phyloP scores from a whole-genome alignment of 2,329 filamentous ascomycete genomes.

The Orbilia ellipsospora region DNA sequence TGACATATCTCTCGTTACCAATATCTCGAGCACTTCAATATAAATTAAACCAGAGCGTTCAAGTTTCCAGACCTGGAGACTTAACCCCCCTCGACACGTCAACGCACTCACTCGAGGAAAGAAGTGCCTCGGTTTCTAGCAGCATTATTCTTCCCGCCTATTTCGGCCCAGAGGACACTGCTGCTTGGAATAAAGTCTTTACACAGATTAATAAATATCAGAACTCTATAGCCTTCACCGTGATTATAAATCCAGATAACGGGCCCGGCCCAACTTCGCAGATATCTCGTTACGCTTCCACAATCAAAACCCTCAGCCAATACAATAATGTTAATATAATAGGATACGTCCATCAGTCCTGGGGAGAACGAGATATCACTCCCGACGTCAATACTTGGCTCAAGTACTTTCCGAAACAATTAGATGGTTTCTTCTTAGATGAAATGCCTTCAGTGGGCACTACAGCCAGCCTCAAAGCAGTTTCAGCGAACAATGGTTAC shows the following conservation, averaged over 20 bases:
- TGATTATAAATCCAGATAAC: constrained; percentile 35
- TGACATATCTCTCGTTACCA: not conserved
- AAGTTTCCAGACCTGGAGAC: no score
- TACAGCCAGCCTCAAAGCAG: not conserved
- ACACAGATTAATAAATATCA: constrained; percentile 26
- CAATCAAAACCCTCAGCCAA: constrained; percentile 17
- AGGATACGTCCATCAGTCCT: constrained; percentile 49
- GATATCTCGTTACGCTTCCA: constrained; percentile 25
- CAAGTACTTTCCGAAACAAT: constrained; percentile 29
- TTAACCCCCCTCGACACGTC: not conserved
- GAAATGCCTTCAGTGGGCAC: constrained; percentile 34
- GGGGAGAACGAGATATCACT: constrained; percentile 34
- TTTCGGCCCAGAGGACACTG: constrained; percentile 30
- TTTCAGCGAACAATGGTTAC: constrained; percentile 32
- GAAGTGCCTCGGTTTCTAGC: not conserved
- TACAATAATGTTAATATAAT: constrained; percentile 27
- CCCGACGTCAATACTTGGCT: constrained; percentile 38
- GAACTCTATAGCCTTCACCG: constrained; percentile 19
- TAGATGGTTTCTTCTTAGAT: constrained; percentile 46
- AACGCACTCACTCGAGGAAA: not conserved
- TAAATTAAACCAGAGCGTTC: not conserved
- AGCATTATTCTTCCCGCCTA: constrained; percentile 42
- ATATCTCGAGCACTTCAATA: not conserved
- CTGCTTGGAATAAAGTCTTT: constrained; percentile 18
- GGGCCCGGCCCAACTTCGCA: constrained; percentile 18